Percentiles rank a stretch among this genome's conserved stretches.
These are phyloP conservation scores for Mycena metata DNA, from an alignment of 768 basidiomycete species.

Conservation along the genomic window DNA sequence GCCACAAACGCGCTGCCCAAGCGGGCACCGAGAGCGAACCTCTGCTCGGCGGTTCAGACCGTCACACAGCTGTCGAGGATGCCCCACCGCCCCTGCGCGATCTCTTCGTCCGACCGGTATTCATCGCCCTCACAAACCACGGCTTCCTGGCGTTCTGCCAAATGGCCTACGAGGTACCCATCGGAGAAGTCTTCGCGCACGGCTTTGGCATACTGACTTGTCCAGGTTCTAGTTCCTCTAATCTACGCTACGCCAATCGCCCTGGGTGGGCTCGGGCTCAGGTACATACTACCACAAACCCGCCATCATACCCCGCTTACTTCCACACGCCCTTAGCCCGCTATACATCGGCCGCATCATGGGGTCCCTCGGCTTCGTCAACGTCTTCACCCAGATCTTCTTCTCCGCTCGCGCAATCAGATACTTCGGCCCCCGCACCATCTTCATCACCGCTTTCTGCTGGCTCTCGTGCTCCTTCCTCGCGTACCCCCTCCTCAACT, in stretches of 20 bases:
- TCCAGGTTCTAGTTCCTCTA: conserved; percentile 32
- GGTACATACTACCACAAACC: background rate
- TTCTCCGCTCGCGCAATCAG: conserved; percentile 24
- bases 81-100: conserved; percentile 25
- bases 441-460: conserved; percentile 34
- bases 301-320: background rate
- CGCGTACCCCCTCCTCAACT: conserved; percentile 36
- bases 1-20: conserved; percentile 33
- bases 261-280: conserved; percentile 65
- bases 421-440: conserved; percentile 29
- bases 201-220: background rate
- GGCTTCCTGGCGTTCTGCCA: conserved; percentile 30
- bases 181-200: background rate
- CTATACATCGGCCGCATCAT: conserved; percentile 64
- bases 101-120: conserved; percentile 26
- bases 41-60: background rate
- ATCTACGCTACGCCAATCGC: conserved; percentile 59
- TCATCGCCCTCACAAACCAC: conserved; percentile 25
- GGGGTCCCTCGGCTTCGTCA: conserved; percentile 58
- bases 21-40: conserved; percentile 28
- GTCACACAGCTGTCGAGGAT: background rate
- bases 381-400: conserved; percentile 57
- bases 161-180: conserved; percentile 24
- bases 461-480: conserved; percentile 30
- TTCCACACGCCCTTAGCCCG: conserved; percentile 44